These are phyloP conservation scores for Phlebiopsis gigantea DNA, from an alignment of 768 basidiomycete genomes.

Conservation along the genomic window DNA sequence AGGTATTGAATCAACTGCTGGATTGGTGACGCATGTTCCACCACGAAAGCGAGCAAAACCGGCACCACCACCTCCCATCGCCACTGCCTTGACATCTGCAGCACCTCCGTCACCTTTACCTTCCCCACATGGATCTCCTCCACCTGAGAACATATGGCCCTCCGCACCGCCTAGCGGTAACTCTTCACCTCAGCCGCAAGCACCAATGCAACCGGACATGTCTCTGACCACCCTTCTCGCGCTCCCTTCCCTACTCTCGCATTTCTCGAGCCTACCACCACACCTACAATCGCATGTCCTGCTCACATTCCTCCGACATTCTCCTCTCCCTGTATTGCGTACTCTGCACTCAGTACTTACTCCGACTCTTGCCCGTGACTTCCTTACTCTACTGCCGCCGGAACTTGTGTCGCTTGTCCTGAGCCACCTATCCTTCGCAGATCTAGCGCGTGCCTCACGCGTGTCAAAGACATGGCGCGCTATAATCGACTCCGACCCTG, in stretches of 20 bases:
- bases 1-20: slow-evolving; percentile 58
- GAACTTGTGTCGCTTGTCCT: slow-evolving; percentile 90
- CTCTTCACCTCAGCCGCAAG: slow-evolving; percentile 55
- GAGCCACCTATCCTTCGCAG: slow-evolving; percentile 74
- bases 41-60: slow-evolving; percentile 77
- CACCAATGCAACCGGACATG: slow-evolving; percentile 77
- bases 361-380: slow-evolving; percentile 90
- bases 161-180: slow-evolving; percentile 77
- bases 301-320: slow-evolving; percentile 87
- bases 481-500: slow-evolving; percentile 86
- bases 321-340: slow-evolving; percentile 86
- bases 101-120: slow-evolving; percentile 83
- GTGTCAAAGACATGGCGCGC: slow-evolving; percentile 90
- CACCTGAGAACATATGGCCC: slow-evolving; percentile 72
- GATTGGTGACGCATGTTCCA: slow-evolving; percentile 40
- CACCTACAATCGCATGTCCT: slow-evolving; percentile 90
- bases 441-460: slow-evolving; percentile 80
- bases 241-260: slow-evolving; percentile 73
- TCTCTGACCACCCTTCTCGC: slow-evolving; percentile 81
- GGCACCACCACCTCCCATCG: slow-evolving; percentile 49
- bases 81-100: slow-evolving; percentile 61
- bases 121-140: slow-evolving; percentile 81
- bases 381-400: slow-evolving; percentile 84
- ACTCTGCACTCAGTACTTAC: slow-evolving; percentile 85
- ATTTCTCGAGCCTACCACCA: slow-evolving; percentile 77